A percentile compares a stretch with the other conserved stretches of the same genome.
Evolutionary conservation across 2,329 filamentous ascomycete genomes (phyloP).

Genomic region (Epichloe elymi): DNA sequence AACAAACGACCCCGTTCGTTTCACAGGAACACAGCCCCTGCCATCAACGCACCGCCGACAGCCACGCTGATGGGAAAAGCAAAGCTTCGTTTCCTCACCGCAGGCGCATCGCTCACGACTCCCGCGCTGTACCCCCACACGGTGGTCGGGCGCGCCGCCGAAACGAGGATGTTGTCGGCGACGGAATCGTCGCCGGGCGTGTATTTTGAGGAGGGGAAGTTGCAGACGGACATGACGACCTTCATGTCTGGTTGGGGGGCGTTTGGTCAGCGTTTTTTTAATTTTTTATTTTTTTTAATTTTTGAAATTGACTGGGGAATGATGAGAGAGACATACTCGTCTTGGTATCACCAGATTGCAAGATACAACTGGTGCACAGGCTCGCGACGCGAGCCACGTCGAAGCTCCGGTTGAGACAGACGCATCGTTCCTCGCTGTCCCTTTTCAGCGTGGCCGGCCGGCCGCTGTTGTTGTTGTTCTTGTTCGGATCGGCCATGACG

Average conservation of each 20-base stretch:
- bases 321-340: constrained; percentile 14
- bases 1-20: no score
- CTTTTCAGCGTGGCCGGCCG: background rate
- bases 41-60: no score
- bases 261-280: background rate
- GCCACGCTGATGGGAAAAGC: no score
- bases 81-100: no score
- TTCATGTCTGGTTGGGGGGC: constrained; percentile 18
- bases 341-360: constrained; percentile 15
- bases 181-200: constrained; percentile 17
- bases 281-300: no score
- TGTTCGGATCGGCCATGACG: background rate
- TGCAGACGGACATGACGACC: constrained; percentile 23
- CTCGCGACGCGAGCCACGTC: constrained; percentile 24
- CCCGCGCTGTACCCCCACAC: constrained; percentile 7
- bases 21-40: no score
- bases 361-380: constrained; percentile 26
- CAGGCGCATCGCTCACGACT: background rate
- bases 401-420: constrained; percentile 27
- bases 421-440: constrained; percentile 21
- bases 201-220: constrained; percentile 19
- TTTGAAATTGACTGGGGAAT: constrained; percentile 3
- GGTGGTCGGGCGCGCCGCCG: constrained; percentile 17
- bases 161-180: constrained; percentile 21
- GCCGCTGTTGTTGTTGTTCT: background rate